Conservation (phyloP, 1,284 basidiomycete species). For the Entoloma clypeatum region DNA sequence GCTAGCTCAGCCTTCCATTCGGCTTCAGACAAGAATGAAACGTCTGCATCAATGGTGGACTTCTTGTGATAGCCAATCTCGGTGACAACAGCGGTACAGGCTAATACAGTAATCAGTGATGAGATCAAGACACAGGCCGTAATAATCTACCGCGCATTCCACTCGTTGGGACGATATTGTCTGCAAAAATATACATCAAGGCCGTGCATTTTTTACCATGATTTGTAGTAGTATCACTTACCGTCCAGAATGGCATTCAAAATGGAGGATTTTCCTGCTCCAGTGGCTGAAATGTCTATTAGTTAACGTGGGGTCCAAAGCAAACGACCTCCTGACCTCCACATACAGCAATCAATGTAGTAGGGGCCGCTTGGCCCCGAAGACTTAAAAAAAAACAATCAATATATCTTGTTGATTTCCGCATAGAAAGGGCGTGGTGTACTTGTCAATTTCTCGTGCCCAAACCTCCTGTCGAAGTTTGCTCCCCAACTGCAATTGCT, state of each 20-base stretch:
- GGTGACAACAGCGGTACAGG: conserved; percentile 67
- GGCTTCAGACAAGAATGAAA: conserved; percentile 49
- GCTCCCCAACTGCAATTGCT: conserved; percentile 47
- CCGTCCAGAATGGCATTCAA: conserved; percentile 59
- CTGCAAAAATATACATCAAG: conserved; percentile 26
- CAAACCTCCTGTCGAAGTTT: conserved; percentile 57
- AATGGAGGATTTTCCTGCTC: conserved; percentile 58
- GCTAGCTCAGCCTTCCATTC: conserved; percentile 58
- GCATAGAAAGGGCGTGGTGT: conserved; percentile 15
- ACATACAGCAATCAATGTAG: conserved; percentile 58
- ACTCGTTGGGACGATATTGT: conserved; percentile 61
- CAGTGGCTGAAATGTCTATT: conserved; percentile 41
- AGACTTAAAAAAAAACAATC: conserved; percentile 32
- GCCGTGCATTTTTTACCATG: conserved; percentile 4
- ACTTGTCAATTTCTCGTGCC: conserved; percentile 52
- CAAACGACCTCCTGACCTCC: conserved; percentile 39
- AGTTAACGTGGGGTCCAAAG: conserved; percentile 1
- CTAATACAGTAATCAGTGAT: conserved; percentile 28
- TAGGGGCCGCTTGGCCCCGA: conserved; percentile 45
- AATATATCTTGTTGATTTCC: background rate
- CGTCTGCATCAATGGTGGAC: conserved; percentile 51
- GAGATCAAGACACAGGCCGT: background rate
- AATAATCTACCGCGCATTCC: conserved; percentile 51
- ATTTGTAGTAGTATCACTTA: conserved; percentile 21
- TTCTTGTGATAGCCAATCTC: conserved; percentile 55